Conservation (phyloP, 73 alveolate genomes). For the Tetrahymena malaccensis region DNA sequence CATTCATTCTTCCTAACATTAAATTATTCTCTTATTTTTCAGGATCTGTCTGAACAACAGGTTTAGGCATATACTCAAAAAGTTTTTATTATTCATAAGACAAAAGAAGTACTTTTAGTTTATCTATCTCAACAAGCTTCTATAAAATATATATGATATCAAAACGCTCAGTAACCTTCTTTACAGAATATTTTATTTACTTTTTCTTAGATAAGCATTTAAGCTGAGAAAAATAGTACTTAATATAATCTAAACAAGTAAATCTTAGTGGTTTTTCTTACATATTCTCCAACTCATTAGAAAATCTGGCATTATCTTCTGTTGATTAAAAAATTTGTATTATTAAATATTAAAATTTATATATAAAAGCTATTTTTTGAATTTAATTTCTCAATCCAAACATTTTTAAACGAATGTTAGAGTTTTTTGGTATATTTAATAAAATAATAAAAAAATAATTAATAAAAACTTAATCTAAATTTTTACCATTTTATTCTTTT, state of each 20-base stretch:
- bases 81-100: conserved; percentile 11
- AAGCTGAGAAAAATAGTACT: background rate
- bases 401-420: too few species aligned
- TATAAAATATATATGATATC: conserved; percentile 19
- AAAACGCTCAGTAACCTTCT: conserved; percentile 3
- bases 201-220: background rate
- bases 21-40: background rate
- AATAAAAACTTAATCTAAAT: too few species aligned
- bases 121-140: conserved; percentile 20
- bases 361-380: too few species aligned
- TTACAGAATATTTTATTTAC: conserved; percentile 17
- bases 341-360: background rate
- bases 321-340: background rate
- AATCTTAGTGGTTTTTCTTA: background rate
- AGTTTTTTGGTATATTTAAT: too few species aligned
- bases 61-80: conserved; percentile 31
- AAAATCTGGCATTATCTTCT: background rate
- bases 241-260: background rate
- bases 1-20: background rate
- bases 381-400: background rate
- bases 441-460: too few species aligned
- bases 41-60: conserved; percentile 16
- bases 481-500: background rate
- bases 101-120: conserved; percentile 5
- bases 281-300: background rate